Evolutionary conservation across 495 filamentous ascomycete genomes (phyloP).

Genomic region (Astrothelium subdiscretum): DNA sequence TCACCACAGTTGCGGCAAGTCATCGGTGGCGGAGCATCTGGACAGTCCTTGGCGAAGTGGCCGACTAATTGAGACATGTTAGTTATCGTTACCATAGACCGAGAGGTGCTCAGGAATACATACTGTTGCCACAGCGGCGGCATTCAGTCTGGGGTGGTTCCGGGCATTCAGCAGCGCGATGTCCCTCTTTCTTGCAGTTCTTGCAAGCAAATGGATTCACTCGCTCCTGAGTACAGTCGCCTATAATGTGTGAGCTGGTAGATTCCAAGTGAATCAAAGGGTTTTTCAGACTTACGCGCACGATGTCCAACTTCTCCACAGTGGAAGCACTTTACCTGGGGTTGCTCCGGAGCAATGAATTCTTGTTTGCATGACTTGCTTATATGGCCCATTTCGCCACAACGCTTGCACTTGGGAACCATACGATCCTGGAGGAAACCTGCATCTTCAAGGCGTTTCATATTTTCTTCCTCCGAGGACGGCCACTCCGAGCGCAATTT

Average conservation of each 20-base stretch:
- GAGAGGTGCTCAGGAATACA: constrained; percentile 26
- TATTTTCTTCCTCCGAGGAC: constrained; percentile 50
- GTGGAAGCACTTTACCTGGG: constrained; percentile 57
- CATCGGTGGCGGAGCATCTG: constrained; percentile 43
- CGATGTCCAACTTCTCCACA: constrained; percentile 58
- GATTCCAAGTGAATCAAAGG: background rate
- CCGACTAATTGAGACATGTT: constrained; percentile 42
- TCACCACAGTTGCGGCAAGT: constrained; percentile 67
- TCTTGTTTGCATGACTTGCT: background rate
- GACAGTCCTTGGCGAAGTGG: constrained; percentile 55
- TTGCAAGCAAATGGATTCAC: constrained; percentile 44
- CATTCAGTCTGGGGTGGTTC: constrained; percentile 42
- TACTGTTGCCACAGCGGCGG: background rate
- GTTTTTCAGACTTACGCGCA: constrained; percentile 28
- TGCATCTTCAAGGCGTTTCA: constrained; percentile 59
- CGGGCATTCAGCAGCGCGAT: constrained; percentile 49
- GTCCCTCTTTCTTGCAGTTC: constrained; percentile 63
- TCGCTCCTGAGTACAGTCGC: background rate
- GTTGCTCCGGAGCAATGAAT: background rate
- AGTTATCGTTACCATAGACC: constrained; percentile 10
- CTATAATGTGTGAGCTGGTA: constrained; percentile 5
- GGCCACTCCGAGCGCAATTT: constrained; percentile 56
- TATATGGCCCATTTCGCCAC: constrained; percentile 37
- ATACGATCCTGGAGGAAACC: constrained; percentile 57
- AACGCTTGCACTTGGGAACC: constrained; percentile 59